A percentile compares a stretch with the other conserved stretches of the same genome.
Conservation (phyloP, 2,329 filamentous ascomycete species). For the Knufia fluminis region DNA sequence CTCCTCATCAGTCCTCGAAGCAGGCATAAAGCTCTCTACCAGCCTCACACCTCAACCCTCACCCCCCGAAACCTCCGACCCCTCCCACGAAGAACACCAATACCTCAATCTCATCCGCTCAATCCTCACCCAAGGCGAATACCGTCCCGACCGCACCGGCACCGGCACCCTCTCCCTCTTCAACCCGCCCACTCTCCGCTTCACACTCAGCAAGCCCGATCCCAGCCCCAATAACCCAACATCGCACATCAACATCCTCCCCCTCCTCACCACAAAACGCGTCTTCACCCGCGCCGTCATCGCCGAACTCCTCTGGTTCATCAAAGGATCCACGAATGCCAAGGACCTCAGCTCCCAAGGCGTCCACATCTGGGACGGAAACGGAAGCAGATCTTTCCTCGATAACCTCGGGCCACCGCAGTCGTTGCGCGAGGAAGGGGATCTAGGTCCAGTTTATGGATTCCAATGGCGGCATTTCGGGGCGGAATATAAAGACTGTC, state of each 20-base stretch:
- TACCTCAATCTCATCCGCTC: slow-evolving; percentile 83
- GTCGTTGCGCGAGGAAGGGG: slow-evolving; percentile 62
- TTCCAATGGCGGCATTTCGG: slow-evolving; percentile 99
- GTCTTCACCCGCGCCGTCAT: slow-evolving; percentile 87
- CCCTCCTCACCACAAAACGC: slow-evolving; percentile 92
- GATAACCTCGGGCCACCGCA: slow-evolving; percentile 74
- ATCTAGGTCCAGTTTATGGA: slow-evolving; percentile 91
- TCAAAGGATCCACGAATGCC: slow-evolving; percentile 74
- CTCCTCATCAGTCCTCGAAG: neutral
- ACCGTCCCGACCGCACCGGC: slow-evolving; percentile 83
- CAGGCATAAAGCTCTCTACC: neutral
- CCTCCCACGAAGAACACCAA: slow-evolving; percentile 75
- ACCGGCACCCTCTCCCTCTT: slow-evolving; percentile 89
- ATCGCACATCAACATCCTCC: slow-evolving; percentile 56
- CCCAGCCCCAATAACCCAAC: slow-evolving; percentile 27
- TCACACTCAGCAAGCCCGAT: slow-evolving; percentile 59
- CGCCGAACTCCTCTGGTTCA: slow-evolving; percentile 92
- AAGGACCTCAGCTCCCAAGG: slow-evolving; percentile 65
- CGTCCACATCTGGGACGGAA: slow-evolving; percentile 97
- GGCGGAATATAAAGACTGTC: slow-evolving; percentile 71
- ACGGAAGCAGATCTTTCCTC: slow-evolving; percentile 82
- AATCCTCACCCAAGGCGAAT: slow-evolving; percentile 74
- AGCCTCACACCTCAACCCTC: neutral
- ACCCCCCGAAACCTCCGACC: neutral
- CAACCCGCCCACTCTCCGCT: slow-evolving; percentile 76